Conservation (phyloP, 2,329 filamentous ascomycete species). For the Fusarium compactum region DNA sequence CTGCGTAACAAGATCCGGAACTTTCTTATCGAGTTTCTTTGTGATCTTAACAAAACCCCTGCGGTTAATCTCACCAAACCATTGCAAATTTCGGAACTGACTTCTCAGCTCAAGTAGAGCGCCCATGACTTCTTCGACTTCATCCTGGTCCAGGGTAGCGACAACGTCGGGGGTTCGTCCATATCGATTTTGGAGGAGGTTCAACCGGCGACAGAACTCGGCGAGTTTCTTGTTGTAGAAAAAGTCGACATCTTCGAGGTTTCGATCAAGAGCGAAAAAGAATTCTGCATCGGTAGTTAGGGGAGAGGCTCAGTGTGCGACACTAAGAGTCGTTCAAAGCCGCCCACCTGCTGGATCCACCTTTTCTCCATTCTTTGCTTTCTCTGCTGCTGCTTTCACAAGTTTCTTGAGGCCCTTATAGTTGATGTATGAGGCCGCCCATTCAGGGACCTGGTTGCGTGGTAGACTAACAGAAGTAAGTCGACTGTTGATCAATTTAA, state of each 20-base stretch:
- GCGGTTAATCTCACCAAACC: conserved; percentile 98
- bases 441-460: conserved; percentile 87
- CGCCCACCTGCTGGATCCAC: conserved; percentile 90
- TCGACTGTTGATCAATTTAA: conserved; percentile 1
- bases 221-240: conserved; percentile 98
- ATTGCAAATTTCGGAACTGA: conserved; percentile 90
- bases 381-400: conserved; percentile 81
- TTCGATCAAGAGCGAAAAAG: conserved; percentile 95
- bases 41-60: conserved; percentile 98
- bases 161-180: conserved; percentile 77
- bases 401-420: conserved; percentile 96
- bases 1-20: conserved; percentile 80
- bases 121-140: conserved; percentile 90
- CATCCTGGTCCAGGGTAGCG: conserved; percentile 84
- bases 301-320: conserved; percentile 47
- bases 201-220: conserved; percentile 85
- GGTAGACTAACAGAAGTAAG: conserved; percentile 66
- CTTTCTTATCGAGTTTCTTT: conserved; percentile 98
- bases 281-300: conserved; percentile 75
- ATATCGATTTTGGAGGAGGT: conserved; percentile 89
- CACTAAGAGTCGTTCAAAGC: conserved; percentile 48
- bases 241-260: conserved; percentile 94
- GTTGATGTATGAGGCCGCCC: conserved; percentile 86
- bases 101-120: conserved; percentile 89
- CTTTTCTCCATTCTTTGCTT: conserved; percentile 75